These are phyloP conservation scores for Colletotrichum tropicale DNA, from an alignment of 2,329 filamentous ascomycete genomes.

Conservation along the genomic window DNA sequence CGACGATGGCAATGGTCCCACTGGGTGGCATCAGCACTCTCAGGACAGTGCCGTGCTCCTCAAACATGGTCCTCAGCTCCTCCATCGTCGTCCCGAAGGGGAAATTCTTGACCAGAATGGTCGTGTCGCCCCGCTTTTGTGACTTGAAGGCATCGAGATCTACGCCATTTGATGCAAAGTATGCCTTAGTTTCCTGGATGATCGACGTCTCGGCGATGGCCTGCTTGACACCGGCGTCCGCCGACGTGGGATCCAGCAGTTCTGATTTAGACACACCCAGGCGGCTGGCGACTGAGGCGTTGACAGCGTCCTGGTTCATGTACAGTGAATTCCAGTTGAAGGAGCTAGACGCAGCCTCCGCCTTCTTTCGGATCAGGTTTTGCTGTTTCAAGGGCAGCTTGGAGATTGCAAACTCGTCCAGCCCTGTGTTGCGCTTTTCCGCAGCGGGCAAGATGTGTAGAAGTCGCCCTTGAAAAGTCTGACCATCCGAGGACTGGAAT, in stretches of 20 bases:
- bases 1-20: slow-evolving; percentile 91
- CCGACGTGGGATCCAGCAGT: slow-evolving; percentile 91
- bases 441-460: slow-evolving; percentile 88
- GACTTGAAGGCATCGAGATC: slow-evolving; percentile 92
- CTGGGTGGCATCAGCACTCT: slow-evolving; percentile 90
- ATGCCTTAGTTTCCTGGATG: slow-evolving; percentile 94
- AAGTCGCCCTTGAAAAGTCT: slow-evolving; percentile 89
- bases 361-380: slow-evolving; percentile 84
- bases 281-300: slow-evolving; percentile 84
- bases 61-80: slow-evolving; percentile 81
- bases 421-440: slow-evolving; percentile 78
- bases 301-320: slow-evolving; percentile 95
- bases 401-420: slow-evolving; percentile 89
- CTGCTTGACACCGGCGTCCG: slow-evolving; percentile 94
- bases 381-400: slow-evolving; percentile 96
- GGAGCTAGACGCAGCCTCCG: slow-evolving; percentile 72
- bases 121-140: slow-evolving; percentile 81
- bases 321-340: slow-evolving; percentile 99
- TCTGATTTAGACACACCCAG: slow-evolving; percentile 91
- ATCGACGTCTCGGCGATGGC: slow-evolving; percentile 95
- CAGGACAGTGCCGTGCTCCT: slow-evolving; percentile 82
- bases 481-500: slow-evolving; percentile 79
- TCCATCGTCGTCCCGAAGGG: slow-evolving; percentile 80
- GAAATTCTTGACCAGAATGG: slow-evolving; percentile 95
- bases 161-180: slow-evolving; percentile 86